These are phyloP conservation scores for Salicornia ramosissima DNA, from an alignment of 148 eudicot species.

Conservation along the genomic window DNA sequence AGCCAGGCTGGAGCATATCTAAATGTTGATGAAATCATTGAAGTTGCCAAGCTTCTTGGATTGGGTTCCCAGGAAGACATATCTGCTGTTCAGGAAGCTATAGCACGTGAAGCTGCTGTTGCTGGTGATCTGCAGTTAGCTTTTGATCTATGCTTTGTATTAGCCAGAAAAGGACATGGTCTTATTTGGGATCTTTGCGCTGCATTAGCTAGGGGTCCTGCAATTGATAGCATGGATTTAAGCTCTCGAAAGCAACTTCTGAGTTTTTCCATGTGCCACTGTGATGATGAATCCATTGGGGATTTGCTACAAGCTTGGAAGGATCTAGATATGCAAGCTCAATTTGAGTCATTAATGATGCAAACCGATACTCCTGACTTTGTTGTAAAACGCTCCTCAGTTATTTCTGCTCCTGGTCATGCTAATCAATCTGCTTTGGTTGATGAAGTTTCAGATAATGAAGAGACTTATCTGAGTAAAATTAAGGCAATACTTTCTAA, in stretches of 20 bases:
- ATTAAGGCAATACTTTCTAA: constrained; percentile 45
- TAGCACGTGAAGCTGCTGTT: constrained; percentile 97
- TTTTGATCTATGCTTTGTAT: constrained; percentile 75
- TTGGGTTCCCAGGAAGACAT: constrained; percentile 81
- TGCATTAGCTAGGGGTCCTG: constrained; percentile 90
- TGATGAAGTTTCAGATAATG: constrained; percentile 32
- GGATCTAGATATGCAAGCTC: constrained; percentile 82
- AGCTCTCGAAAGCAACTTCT: constrained; percentile 77
- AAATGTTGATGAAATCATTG: constrained; percentile 86
- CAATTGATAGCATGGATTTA: constrained; percentile 73
- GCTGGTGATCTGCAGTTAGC: constrained; percentile 93
- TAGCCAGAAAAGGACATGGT: constrained; percentile 91
- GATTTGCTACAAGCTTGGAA: constrained; percentile 88
- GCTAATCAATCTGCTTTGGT: constrained; percentile 36
- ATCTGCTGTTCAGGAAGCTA: constrained; percentile 84
- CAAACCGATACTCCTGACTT: constrained; percentile 59
- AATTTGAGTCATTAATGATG: constrained; percentile 57
- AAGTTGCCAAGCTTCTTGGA: constrained; percentile 91
- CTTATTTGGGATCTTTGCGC: constrained; percentile 93
- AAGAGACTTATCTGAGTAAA: constrained; percentile 41
- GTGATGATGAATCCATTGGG: constrained; percentile 94
- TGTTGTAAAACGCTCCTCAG: constrained; percentile 31
- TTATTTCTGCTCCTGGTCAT: constrained; percentile 27
- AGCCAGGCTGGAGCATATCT: constrained; percentile 87
- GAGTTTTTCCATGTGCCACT: constrained; percentile 92